Conservation (phyloP, 148 eudicot genomes). For the Heliamphora exappendiculata region DNA sequence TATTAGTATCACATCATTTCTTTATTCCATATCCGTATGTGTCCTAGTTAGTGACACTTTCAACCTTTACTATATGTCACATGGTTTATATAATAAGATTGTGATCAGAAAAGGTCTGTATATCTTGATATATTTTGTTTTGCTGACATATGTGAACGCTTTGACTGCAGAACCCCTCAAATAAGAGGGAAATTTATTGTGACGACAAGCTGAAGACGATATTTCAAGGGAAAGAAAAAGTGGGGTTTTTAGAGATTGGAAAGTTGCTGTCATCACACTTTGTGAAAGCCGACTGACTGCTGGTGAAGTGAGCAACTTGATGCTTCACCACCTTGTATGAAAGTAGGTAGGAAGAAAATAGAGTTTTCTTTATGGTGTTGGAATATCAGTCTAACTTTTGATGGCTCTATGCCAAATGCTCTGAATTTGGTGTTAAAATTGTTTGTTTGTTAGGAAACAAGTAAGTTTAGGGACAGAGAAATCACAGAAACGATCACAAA, state of each 20-base stretch:
- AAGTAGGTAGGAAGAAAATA: neutral
- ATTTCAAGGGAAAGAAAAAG: conserved; percentile 21
- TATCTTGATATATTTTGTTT: neutral
- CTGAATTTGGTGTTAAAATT: neutral
- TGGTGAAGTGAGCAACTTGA: neutral
- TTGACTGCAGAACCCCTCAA: conserved; percentile 9
- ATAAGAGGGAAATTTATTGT: conserved; percentile 21
- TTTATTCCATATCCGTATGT: no score
- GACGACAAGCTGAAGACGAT: conserved; percentile 27
- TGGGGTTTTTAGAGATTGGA: conserved; percentile 20
- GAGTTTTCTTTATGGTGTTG: neutral
- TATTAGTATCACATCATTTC: no score
- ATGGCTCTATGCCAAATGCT: neutral
- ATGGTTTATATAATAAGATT: neutral
- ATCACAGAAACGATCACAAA: no score
- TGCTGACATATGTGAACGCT: neutral
- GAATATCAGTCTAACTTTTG: neutral
- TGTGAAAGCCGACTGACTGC: conserved; percentile 13
- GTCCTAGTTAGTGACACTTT: neutral
- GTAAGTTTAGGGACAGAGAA: no score
- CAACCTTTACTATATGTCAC: neutral
- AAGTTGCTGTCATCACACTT: conserved; percentile 20
- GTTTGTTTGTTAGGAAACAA: neutral
- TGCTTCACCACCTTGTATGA: conserved; percentile 2
- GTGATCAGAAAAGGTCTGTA: neutral